Evolutionary conservation across 73 alveolate species (phyloP), one percentile per base, ranked within the genome.

Genomic region (Diophrys appendiculata): DNA sequence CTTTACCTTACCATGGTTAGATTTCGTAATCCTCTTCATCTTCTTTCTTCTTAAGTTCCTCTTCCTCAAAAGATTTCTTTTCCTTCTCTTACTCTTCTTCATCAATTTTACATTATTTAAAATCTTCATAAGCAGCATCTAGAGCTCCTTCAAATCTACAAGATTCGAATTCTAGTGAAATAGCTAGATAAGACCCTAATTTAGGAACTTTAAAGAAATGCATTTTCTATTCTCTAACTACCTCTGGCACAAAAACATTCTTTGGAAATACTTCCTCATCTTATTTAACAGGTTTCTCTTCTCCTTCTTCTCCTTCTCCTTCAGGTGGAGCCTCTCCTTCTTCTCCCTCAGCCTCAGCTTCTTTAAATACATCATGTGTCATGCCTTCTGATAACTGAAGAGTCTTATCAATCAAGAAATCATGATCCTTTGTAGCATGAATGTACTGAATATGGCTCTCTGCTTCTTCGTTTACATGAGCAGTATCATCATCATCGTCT

Each of bases 401-500:
- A 29, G 80, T 81, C 65, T 89, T 35, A 22, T 97, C 97, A 18
- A 82, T 81, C 90, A 95, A 76, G 72, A 89, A 92, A 28, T 73
- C 60, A 71, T 95, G 98, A 56, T 80, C 95, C 28, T 84, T 81
- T 69, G 95, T 77, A 52, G 97, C 97, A 29, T 94, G 97, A 29
- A 93, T 92, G 65, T 91, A 96, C 88, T 94, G 79, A 69, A 96
- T 87, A 26, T 91, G 94, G 71, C 89, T 83, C 28, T 93, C 91
- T 18, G 91, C 89, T 27, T 90, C 95, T 0, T 86, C 88, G 84
- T 95, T 97, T 13, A 93, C 76, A 77, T 96, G 99, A 3, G 99
- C 99, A 65, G 89, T 89, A 64, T 93, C 98, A 77, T 94, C 97
- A 82, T 96, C 99, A 2, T 81, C 94, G 65, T 88, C 97, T 23